phyloP scores from a whole-genome alignment of 352 stramenopile genomes.

The Phytopythium kandeliae region DNA sequence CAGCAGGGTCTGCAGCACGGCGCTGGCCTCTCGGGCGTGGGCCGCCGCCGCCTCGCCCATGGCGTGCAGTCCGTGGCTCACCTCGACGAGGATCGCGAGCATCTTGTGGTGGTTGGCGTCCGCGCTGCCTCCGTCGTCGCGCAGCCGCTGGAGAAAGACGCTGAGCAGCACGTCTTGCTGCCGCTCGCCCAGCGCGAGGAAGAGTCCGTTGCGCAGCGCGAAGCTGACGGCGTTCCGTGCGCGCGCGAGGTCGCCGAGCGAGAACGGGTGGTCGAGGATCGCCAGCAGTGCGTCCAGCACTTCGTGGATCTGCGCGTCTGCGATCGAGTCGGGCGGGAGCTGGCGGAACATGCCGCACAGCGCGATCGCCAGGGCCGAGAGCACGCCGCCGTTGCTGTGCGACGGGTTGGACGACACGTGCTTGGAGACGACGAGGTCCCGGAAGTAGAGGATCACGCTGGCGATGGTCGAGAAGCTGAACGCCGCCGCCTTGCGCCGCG shows the following conservation, averaged over 20 bases:
- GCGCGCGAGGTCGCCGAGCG: slow-evolving; percentile 64
- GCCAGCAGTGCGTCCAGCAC: slow-evolving; percentile 56
- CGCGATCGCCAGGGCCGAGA: slow-evolving; percentile 66
- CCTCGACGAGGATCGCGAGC: slow-evolving; percentile 48
- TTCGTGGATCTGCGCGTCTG: slow-evolving; percentile 56
- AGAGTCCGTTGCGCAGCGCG: slow-evolving; percentile 64
- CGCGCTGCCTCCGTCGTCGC: slow-evolving; percentile 26
- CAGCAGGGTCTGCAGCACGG: slow-evolving; percentile 35
- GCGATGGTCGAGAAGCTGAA: slow-evolving; percentile 73
- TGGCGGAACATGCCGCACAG: slow-evolving; percentile 74
- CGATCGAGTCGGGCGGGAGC: slow-evolving; percentile 52
- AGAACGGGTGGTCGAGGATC: slow-evolving; percentile 72
- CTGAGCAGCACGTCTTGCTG: slow-evolving; percentile 59
- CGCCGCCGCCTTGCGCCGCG: slow-evolving; percentile 47
- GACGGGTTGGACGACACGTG: slow-evolving; percentile 47
- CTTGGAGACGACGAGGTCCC: slow-evolving; percentile 61
- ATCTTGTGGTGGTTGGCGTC: slow-evolving; percentile 65
- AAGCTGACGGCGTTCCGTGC: slow-evolving; percentile 75
- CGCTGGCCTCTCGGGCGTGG: slow-evolving; percentile 31
- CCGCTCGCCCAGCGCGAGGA: slow-evolving; percentile 51
- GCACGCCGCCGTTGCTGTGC: slow-evolving; percentile 57
- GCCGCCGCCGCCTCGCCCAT: slow-evolving; percentile 56
- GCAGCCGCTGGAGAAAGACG: slow-evolving; percentile 48
- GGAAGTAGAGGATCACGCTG: slow-evolving; percentile 72
- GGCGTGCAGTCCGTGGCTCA: slow-evolving; percentile 63